A percentile compares a stretch with the other conserved stretches of the same genome.
Conservation (phyloP, 2,329 filamentous ascomycete genomes). For the Cercospora canescens region DNA sequence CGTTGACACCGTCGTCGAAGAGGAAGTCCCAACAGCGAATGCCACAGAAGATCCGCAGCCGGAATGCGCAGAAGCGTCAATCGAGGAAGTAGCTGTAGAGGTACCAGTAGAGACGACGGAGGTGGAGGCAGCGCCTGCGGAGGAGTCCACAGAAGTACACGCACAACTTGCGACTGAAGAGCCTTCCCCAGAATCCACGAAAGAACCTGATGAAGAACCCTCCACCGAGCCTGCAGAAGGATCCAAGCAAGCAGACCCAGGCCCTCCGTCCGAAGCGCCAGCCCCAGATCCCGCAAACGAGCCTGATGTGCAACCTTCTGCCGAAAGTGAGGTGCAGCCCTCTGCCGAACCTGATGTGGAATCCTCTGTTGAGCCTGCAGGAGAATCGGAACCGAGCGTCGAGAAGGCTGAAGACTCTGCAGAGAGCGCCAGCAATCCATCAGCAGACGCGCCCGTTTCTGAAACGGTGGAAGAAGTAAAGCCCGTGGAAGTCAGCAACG, state of each 20-base stretch:
- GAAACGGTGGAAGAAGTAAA: neutral
- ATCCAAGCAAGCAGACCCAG: neutral
- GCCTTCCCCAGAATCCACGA: too few species aligned
- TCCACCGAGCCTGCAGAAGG: neutral
- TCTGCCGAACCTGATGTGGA: neutral
- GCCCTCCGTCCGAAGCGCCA: neutral
- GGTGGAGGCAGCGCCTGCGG: neutral
- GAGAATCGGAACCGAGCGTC: neutral
- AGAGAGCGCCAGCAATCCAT: neutral
- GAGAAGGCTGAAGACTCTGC: neutral
- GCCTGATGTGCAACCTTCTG: neutral
- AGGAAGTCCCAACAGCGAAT: neutral
- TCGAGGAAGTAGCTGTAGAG: neutral
- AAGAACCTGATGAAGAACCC: too few species aligned
- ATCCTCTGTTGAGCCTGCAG: neutral
- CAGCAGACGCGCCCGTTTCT: too few species aligned
- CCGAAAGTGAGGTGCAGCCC: too few species aligned
- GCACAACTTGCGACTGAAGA: too few species aligned
- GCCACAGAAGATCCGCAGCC: neutral
- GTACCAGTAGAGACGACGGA: neutral
- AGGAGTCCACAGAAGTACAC: too few species aligned
- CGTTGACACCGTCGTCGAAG: neutral
- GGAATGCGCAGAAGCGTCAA: neutral
- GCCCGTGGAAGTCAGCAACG: neutral
- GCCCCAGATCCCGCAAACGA: neutral